A percentile compares a stretch with the other conserved stretches of the same genome.
phyloP scores from a whole-genome alignment of 1,284 basidiomycete genomes.

The Pseudozyma thailandica region DNA sequence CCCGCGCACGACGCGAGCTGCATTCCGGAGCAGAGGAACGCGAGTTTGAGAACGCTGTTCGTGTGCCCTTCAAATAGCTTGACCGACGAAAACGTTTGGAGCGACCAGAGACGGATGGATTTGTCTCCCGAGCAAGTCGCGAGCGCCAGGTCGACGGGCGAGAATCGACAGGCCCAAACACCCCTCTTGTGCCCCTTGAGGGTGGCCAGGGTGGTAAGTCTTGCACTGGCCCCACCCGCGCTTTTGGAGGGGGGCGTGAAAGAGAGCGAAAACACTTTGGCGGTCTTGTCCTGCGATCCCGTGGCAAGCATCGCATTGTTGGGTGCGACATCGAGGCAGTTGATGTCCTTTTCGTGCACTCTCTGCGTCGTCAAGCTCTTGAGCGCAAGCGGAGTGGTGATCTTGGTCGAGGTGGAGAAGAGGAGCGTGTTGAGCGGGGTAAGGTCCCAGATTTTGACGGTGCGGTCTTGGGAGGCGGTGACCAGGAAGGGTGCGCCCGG shows the following conservation, averaged over 20 bases:
- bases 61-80: slow-evolving; percentile 78
- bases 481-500: slow-evolving; percentile 71
- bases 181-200: slow-evolving; percentile 97
- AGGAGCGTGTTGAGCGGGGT: slow-evolving; percentile 34
- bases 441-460: slow-evolving; percentile 96
- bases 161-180: slow-evolving; percentile 93
- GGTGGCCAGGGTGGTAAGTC: slow-evolving; percentile 80
- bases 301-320: slow-evolving; percentile 89
- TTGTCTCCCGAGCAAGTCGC: slow-evolving; percentile 95
- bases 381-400: slow-evolving; percentile 69
- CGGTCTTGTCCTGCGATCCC: slow-evolving; percentile 94
- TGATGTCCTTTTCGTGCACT: slow-evolving; percentile 99
- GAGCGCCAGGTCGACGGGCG: slow-evolving; percentile 81
- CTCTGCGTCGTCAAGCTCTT: slow-evolving; percentile 87
- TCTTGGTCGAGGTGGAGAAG: not conserved
- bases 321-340: slow-evolving; percentile 90
- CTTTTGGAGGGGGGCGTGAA: slow-evolving; percentile 70
- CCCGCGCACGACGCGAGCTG: slow-evolving; percentile 89
- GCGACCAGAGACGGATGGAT: slow-evolving; percentile 90
- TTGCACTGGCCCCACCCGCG: slow-evolving; percentile 27
- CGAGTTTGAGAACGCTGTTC: slow-evolving; percentile 92
- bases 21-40: slow-evolving; percentile 84
- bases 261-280: slow-evolving; percentile 85
- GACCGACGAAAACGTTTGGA: slow-evolving; percentile 72
- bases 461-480: slow-evolving; percentile 94